Base-by-base conservation (phyloP, 2,329 filamentous ascomycete genomes). In the Cladosporium austrohemisphaericum region DNA sequence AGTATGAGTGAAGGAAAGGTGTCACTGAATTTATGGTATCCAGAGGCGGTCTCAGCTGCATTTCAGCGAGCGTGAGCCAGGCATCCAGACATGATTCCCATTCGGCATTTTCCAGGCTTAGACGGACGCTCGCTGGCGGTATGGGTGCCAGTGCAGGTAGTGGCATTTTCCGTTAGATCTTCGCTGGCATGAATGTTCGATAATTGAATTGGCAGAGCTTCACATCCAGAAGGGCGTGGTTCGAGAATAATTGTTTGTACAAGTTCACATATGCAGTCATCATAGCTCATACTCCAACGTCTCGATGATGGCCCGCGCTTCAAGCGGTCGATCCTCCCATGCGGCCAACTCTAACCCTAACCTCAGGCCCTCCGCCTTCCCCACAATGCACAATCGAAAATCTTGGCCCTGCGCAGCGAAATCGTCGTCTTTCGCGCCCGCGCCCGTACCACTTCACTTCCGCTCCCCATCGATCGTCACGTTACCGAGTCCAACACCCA, bases 41-140 rank as follows among this genome's bases (percentile, higher is more conserved):
- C 5, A 38, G 10, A 5, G 18, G 32, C 13, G 33, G 29, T 16
- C 23, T 16, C 37, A 49, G 26, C 16, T 49, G 23, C 28, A 49
- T 41, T 46, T 83, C 76, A 5, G 81, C 71, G 5, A 95, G 75
- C 9, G 80, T 72, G 14, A 83, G 71, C 89, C 89, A 96, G 28
- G 88, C 84, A 55, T 86, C 79, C 38, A 94, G 71, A 64, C 86
- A 89, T 25, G 79, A 75, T 56, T 85, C 76, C 90, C 90, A 95
- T 68, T 95, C 88, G 43, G 76, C 70, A 3, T 81, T 70, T 31
- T 77, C 74, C 52, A 95, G 78, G 57, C 78, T 78, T 57, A 79
- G 77, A 61, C 83, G 82, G 72, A 89, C 82, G 49, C 74, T 72
- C 26, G 79, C 71, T 53, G 84, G 78, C 14, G 91, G 92, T 60